phyloP scores from a whole-genome alignment of 768 basidiomycete species.

The Rhodotorula babjevae region DNA sequence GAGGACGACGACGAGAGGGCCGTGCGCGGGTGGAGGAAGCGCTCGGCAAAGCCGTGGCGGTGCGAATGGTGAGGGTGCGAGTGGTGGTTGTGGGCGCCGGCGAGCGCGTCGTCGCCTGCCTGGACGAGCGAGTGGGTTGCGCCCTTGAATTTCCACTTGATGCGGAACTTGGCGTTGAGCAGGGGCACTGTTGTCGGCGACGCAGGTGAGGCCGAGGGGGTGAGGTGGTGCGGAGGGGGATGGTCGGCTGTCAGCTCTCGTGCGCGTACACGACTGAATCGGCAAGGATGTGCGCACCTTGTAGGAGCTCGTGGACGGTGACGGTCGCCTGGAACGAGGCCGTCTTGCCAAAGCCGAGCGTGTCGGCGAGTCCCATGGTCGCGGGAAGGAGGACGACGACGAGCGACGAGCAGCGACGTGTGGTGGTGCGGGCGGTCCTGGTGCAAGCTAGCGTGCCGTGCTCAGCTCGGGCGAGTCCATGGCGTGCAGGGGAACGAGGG shows the following conservation, averaged over 20 bases:
- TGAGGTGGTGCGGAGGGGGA: constrained; percentile 4
- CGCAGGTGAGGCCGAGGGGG: neutral
- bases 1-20: neutral
- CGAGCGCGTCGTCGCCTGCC: neutral
- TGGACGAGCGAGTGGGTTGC: constrained; percentile 10
- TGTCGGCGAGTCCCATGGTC: constrained; percentile 8
- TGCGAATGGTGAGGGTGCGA: too few species aligned
- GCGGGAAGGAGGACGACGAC: neutral
- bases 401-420: neutral
- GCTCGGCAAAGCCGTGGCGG: neutral
- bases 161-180: constrained; percentile 36
- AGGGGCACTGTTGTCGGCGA: constrained; percentile 28
- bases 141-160: constrained; percentile 42
- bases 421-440: too few species aligned
- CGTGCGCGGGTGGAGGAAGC: constrained; percentile 18
- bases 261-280: neutral
- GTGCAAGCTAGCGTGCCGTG: too few species aligned
- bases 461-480: too few species aligned
- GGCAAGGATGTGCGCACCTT: neutral
- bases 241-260: neutral
- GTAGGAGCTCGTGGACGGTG: constrained; percentile 27
- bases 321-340: constrained; percentile 30
- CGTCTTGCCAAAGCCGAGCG: constrained; percentile 21
- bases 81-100: neutral
- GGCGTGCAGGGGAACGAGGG: too few species aligned